Base-by-base conservation (phyloP, 2,329 filamentous ascomycete species). In the Cercospora sp. region DNA sequence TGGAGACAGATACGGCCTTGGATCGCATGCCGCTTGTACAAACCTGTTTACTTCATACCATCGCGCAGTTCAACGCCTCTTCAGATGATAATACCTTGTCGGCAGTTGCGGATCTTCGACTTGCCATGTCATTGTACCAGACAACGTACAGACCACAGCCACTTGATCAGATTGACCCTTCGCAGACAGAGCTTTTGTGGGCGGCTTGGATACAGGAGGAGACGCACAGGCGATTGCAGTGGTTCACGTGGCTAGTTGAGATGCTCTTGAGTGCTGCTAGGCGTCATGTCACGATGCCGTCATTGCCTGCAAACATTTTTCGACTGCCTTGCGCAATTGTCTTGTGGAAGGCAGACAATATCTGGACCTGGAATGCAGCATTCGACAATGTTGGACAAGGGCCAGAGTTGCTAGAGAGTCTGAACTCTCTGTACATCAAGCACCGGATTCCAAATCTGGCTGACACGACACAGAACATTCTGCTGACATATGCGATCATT, bases 11-110 rank as follows among this genome's bases (percentile, higher is more conserved):
- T 13, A 24, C 55, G 6, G 30, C 55, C 9, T 5, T 59, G 28
- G 55, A 59, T 59, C 55, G 55, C 4, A 37, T 68, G 34, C 55
- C 66, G 12, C 53, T 68, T 2, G 66, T 55, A 1, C 66, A 68
- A 34, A 63, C 66, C 12, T 68, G 60, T 8, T 55, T 68, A 9
- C 62, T 68, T 12, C 53, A 59, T 26, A 62, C 55, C 26, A 53
- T 68, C n/a, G 37, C 57, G 7, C 66, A 58, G 12, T 21, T 68
- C 53, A 57, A 45, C 55, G 45, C 51, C 61, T 28, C 40, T n/a
- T 51, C 60, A 13, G 32, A 65, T 24, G 55, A 66, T 30, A 57
- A 32, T 24, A 12, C 9, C 49, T 58, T 40, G 51, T 30, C n/a
- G 32, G 55, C 55, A 26, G 55, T 59, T 3, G 28, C 28, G 3